These are phyloP conservation scores for Metschnikowia anglica DNA, from an alignment of 805 yeast genomes.

Conservation along the genomic window DNA sequence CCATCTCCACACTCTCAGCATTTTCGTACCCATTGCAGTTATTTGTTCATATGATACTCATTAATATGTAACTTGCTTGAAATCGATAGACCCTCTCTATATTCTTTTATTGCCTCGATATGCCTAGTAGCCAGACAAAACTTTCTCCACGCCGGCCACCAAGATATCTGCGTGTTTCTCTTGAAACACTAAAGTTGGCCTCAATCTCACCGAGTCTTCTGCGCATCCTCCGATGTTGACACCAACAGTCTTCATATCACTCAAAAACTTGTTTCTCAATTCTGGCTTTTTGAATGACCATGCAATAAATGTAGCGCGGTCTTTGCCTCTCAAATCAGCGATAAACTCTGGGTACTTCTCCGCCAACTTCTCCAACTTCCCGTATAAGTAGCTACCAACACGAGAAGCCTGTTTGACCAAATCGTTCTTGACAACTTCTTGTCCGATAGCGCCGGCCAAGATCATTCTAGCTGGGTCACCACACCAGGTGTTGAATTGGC, in stretches of 20 bases:
- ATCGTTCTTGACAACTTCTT: constrained; percentile 61
- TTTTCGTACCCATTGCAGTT: neutral
- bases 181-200: constrained; percentile 79
- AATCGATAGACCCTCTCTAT: neutral
- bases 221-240: constrained; percentile 87
- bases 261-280: constrained; percentile 61
- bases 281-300: constrained; percentile 60
- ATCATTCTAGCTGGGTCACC: constrained; percentile 85
- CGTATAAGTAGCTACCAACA: constrained; percentile 68
- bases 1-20: neutral
- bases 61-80: neutral
- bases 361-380: constrained; percentile 52
- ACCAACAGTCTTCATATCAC: constrained; percentile 61
- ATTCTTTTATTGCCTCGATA: neutral
- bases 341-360: constrained; percentile 52
- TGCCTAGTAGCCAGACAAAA: constrained; percentile 33
- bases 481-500: constrained; percentile 94
- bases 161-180: constrained; percentile 76
- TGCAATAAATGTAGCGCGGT: constrained; percentile 79
- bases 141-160: constrained; percentile 42
- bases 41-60: neutral
- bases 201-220: constrained; percentile 69
- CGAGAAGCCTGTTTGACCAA: constrained; percentile 54
- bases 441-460: constrained; percentile 69
- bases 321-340: constrained; percentile 67